Base-by-base conservation (phyloP, 371 early-diverging fungal species). In the Mucor saturninus region DNA sequence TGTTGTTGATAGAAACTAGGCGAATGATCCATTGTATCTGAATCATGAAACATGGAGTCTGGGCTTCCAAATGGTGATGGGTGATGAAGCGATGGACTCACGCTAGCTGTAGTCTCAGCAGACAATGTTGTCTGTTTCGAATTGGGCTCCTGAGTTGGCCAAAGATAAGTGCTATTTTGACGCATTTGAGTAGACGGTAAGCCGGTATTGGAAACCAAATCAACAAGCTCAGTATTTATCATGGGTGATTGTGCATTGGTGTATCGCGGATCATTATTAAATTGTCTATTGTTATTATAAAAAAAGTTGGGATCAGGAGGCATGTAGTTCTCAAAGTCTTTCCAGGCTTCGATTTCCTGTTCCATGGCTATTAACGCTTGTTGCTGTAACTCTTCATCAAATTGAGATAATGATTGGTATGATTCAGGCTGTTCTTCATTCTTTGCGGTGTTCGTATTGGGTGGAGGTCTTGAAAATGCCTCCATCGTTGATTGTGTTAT, bases 331-430 rank as follows among this genome's bases (percentile, higher is more conserved):
- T 76, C 79, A 57, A 76, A 69, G 10, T 75, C 73, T 49, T 76
- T 67, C 77, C 77, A 76, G 32, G 56, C 64, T 37, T 58, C 65
- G 15, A 69, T 56, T 45, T 69, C 65, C 54, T 70, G 76, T 46
- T 74, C 66, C 49, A 79, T 54, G 10, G 73, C 66, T 28, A 69
- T 59, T 54, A 76, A 76, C 9, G 80, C 80, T 56, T 80, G 80
- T 54, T 76, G 75, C 31, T 80, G 80, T 32, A 80, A 53, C 45
- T 75, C 69, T 1, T 69, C 49, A 32, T 76, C 80, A 31, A 80
- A 75, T 15, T 76, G 73, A 5, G 80, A 69, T 28, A 80, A 55
- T 2, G 69, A 63, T 4, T 69, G 21, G 13, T 60, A 73, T 30
- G 62, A 43, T 39, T 35, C 30, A 49, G 32, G 11, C 11, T 51